Evolutionary conservation across 2,329 filamentous ascomycete genomes (phyloP).

Genomic region (Talaromyces amestolkiae): DNA sequence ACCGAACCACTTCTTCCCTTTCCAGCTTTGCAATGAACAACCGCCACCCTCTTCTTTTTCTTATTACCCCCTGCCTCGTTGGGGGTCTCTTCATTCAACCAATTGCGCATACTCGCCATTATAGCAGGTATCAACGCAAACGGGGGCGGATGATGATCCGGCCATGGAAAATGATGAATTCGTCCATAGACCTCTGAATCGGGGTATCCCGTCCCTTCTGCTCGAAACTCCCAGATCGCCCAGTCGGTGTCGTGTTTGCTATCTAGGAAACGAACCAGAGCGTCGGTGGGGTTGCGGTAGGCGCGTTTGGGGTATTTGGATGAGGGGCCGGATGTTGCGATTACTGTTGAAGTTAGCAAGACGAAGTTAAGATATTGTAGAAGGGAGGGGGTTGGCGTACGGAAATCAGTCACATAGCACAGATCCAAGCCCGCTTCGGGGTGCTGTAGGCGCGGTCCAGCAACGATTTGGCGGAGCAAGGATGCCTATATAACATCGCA

Average conservation of each 20-base stretch:
- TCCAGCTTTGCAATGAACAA: constrained; percentile 96
- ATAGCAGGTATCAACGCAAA: constrained; percentile 86
- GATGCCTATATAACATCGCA: constrained; percentile 53
- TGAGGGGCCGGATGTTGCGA: constrained; percentile 79
- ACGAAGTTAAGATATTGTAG: not conserved
- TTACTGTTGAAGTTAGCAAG: constrained; percentile 42
- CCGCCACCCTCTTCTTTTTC: constrained; percentile 64
- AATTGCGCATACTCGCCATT: constrained; percentile 88
- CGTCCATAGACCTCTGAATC: constrained; percentile 83
- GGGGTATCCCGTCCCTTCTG: constrained; percentile 92
- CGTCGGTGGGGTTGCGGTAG: constrained; percentile 89
- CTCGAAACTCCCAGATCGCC: constrained; percentile 97
- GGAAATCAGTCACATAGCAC: constrained; percentile 89
- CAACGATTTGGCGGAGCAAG: constrained; percentile 85
- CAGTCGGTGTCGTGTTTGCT: constrained; percentile 77
- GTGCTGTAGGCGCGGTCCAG: constrained; percentile 78
- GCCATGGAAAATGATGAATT: constrained; percentile 90
- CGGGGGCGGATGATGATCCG: constrained; percentile 94
- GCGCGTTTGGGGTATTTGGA: constrained; percentile 85
- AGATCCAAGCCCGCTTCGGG: constrained; percentile 86
- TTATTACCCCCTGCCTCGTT: constrained; percentile 21
- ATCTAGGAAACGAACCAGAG: constrained; percentile 84
- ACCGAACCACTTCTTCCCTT: constrained; percentile 90
- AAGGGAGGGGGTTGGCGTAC: constrained; percentile 25
- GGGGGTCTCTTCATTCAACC: constrained; percentile 55